phyloP scores from a whole-genome alignment of 2,329 filamentous ascomycete species.

The Sporothrix sp. region DNA sequence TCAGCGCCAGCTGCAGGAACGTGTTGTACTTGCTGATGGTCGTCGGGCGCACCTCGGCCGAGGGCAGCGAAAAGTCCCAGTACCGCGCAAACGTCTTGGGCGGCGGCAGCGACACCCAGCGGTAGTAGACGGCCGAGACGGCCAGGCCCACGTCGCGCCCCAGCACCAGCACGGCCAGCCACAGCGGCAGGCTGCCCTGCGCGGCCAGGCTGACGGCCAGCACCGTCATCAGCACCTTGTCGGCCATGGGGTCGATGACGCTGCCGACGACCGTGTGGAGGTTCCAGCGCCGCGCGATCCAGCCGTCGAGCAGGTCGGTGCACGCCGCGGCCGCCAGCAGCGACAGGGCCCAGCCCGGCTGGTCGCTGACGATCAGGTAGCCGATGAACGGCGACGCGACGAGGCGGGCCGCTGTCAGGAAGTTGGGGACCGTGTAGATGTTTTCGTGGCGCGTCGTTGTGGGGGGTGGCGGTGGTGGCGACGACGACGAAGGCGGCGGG shows the following conservation, averaged over 20 bases:
- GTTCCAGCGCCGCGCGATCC: constrained; percentile 80
- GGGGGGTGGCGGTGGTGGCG: neutral
- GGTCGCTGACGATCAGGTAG: constrained; percentile 77
- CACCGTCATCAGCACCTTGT: constrained; percentile 93
- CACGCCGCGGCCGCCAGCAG: constrained; percentile 89
- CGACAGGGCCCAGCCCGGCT: constrained; percentile 66
- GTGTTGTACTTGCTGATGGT: constrained; percentile 89
- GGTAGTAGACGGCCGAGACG: constrained; percentile 84
- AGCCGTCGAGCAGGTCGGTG: constrained; percentile 88
- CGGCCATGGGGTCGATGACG: constrained; percentile 92
- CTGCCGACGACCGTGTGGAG: constrained; percentile 89
- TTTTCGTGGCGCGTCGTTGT: constrained; percentile 56
- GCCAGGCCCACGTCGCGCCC: constrained; percentile 77
- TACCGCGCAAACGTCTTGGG: constrained; percentile 89
- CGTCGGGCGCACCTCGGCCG: constrained; percentile 74
- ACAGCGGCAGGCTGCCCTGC: constrained; percentile 76
- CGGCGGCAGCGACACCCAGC: constrained; percentile 85
- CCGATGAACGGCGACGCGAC: constrained; percentile 75
- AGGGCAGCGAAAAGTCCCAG: constrained; percentile 94
- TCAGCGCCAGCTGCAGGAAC: constrained; percentile 75
- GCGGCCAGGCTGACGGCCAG: constrained; percentile 75
- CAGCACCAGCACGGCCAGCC: constrained; percentile 82
- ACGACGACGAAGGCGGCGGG: neutral
- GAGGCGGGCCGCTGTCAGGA: constrained; percentile 80
- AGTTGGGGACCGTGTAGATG: constrained; percentile 93